phyloP scores from a whole-genome alignment of 345 rosid species.

The Rhizophora mangle region DNA sequence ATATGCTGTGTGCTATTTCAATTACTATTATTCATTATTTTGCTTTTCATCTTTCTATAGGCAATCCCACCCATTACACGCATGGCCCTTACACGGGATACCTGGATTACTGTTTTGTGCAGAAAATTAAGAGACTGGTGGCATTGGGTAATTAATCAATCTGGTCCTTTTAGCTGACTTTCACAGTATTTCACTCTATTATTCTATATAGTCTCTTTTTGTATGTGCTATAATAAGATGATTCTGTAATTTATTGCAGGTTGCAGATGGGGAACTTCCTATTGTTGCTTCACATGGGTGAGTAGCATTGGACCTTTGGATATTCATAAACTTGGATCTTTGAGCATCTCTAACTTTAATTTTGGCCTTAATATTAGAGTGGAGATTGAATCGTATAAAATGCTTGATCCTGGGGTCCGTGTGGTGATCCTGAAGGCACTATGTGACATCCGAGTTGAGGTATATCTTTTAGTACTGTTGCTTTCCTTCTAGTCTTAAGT shows the following conservation, averaged over 20 bases:
- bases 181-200: constrained; percentile 17
- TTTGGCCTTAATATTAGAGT: constrained; percentile 41
- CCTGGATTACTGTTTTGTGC: constrained; percentile 97
- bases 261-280: constrained; percentile 97
- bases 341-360: constrained; percentile 26
- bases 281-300: constrained; percentile 97
- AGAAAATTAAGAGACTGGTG: constrained; percentile 98
- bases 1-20: not conserved
- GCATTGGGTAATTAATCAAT: constrained; percentile 76
- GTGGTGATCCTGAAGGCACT: constrained; percentile 94
- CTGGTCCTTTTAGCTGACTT: not conserved
- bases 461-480: not conserved
- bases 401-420: constrained; percentile 91
- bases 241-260: constrained; percentile 46
- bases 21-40: constrained; percentile 7
- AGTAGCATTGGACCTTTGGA: constrained; percentile 34
- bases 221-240: constrained; percentile 24
- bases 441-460: constrained; percentile 99
- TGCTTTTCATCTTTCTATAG: constrained; percentile 34
- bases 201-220: constrained; percentile 3
- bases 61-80: constrained; percentile 90
- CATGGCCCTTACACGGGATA: constrained; percentile 95
- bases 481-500: not conserved
- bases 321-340: constrained; percentile 4
- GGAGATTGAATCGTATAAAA: constrained; percentile 76